These are phyloP conservation scores for Rubroshorea leprosula DNA, from an alignment of 345 rosid genomes.

Conservation along the genomic window DNA sequence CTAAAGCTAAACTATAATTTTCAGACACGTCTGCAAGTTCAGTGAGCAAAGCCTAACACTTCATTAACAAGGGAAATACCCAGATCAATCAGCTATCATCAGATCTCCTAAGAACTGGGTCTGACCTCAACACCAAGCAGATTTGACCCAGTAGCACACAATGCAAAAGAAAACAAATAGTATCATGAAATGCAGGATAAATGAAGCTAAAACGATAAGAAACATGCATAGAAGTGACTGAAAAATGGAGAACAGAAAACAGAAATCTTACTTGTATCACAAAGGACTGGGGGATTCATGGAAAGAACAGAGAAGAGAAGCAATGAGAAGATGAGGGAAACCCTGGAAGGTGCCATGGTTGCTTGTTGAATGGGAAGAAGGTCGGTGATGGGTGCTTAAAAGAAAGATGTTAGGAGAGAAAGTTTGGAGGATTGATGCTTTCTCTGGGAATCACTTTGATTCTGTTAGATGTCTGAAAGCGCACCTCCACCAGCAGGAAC, in stretches of 20 bases:
- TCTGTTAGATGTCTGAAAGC: neutral
- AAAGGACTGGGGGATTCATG: slow-evolving; percentile 27
- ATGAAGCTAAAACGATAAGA: slow-evolving; percentile 1
- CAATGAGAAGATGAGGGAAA: slow-evolving; percentile 30
- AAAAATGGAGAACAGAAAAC: neutral
- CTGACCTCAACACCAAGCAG: too few relatives aligned
- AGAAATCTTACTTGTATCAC: slow-evolving; percentile 32
- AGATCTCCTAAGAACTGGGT: too few relatives aligned
- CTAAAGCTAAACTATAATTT: too few relatives aligned
- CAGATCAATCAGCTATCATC: too few relatives aligned
- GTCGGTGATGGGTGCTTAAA: neutral
- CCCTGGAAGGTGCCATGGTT: slow-evolving; percentile 44
- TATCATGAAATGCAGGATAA: neutral
- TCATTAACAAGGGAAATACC: too few relatives aligned
- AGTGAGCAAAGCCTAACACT: too few relatives aligned
- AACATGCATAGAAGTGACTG: neutral
- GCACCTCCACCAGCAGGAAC: too few relatives aligned
- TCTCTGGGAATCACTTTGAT: neutral
- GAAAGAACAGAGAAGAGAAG: slow-evolving; percentile 33
- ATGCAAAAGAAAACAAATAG: neutral
- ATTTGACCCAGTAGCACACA: too few relatives aligned
- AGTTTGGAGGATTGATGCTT: neutral
- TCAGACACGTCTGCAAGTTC: too few relatives aligned
- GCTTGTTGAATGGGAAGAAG: neutral
- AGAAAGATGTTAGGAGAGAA: neutral